phyloP scores from a whole-genome alignment of 1,284 basidiomycete genomes.

The Ceratobasidium sp. region DNA sequence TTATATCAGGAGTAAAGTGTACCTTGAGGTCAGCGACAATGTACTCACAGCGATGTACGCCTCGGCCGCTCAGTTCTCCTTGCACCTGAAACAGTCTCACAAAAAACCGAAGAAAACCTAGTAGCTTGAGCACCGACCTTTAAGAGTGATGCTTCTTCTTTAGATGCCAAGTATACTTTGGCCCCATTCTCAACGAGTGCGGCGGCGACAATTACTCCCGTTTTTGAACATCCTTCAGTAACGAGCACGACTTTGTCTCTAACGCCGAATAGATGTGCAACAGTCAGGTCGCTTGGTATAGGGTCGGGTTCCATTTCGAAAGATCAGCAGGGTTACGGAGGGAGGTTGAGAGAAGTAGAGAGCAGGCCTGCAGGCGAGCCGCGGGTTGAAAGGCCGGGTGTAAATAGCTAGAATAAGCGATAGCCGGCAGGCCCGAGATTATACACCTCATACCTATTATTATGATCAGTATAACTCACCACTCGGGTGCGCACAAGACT shows the following conservation, averaged over 20 bases:
- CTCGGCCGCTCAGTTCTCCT: conserved; percentile 62
- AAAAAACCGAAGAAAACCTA: not conserved
- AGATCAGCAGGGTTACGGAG: not conserved
- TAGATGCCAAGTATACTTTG: conserved; percentile 83
- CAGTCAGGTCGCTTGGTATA: not conserved
- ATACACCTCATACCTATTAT: too few species aligned
- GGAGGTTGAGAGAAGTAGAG: not conserved
- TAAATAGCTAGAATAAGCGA: too few species aligned
- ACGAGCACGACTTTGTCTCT: conserved; percentile 73
- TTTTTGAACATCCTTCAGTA: conserved; percentile 79
- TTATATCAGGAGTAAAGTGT: conserved; percentile 45
- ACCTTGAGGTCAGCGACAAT: conserved; percentile 76
- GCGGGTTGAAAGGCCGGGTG: too few species aligned
- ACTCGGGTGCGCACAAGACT: too few species aligned
- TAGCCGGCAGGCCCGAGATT: too few species aligned
- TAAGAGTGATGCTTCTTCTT: conserved; percentile 77
- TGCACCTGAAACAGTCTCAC: conserved; percentile 23
- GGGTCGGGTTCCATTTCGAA: not conserved
- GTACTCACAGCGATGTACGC: conserved; percentile 68
- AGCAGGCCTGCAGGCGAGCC: too few species aligned
- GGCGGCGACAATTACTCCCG: conserved; percentile 81
- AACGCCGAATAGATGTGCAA: conserved; percentile 71
- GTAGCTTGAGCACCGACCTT: conserved; percentile 57
- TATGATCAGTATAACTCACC: too few species aligned
- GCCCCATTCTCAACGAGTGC: conserved; percentile 83